Percentiles rank a stretch among this genome's conserved stretches.
phyloP scores from a whole-genome alignment of 345 rosid species.

The Lumnitzera littorea region DNA sequence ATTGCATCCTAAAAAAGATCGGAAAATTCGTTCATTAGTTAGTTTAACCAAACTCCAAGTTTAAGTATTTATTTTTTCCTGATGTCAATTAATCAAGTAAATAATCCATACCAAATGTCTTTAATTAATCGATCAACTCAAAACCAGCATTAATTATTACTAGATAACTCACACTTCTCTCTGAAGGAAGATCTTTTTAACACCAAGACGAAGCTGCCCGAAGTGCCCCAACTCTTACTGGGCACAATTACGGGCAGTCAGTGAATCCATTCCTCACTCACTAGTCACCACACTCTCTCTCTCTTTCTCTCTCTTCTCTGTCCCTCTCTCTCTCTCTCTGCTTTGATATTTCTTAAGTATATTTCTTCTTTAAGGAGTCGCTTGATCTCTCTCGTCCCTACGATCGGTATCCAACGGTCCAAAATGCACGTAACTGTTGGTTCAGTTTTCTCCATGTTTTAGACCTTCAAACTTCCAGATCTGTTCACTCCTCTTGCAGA shows the following conservation, averaged over 20 bases:
- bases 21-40: too few relatives aligned
- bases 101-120: too few relatives aligned
- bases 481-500: constrained; percentile 28
- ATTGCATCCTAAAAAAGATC: too few relatives aligned
- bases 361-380: constrained; percentile 3
- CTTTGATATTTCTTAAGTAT: constrained; percentile 19
- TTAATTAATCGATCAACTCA: too few relatives aligned
- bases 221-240: constrained; percentile 8
- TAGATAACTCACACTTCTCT: too few relatives aligned
- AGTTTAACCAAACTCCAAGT: too few relatives aligned
- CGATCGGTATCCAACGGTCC: constrained; percentile 63
- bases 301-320: neutral
- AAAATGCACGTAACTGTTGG: constrained; percentile 25
- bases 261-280: constrained; percentile 10
- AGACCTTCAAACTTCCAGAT: constrained; percentile 36
- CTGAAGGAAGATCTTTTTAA: neutral
- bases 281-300: constrained; percentile 1
- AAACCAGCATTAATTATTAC: too few relatives aligned
- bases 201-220: constrained; percentile 8
- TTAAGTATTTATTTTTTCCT: too few relatives aligned
- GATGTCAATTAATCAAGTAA: too few relatives aligned
- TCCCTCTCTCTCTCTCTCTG: constrained; percentile 5
- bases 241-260: constrained; percentile 13
- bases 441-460: constrained; percentile 25
- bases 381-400: constrained; percentile 18